Conservation (phyloP, 257 asterid species). For the Solanum paucissectum region DNA sequence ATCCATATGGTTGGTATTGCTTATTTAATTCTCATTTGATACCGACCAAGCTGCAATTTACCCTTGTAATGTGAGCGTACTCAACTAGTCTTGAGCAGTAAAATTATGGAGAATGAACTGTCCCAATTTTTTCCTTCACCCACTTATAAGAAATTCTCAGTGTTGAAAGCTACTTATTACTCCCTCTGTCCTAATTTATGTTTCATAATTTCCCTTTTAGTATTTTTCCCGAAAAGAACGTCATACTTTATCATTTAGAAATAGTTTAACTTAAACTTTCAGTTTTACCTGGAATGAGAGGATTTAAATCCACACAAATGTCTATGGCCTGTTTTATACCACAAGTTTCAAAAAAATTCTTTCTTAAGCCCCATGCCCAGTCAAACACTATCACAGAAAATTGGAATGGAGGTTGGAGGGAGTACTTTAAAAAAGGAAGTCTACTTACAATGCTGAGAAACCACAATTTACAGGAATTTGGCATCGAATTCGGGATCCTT, state of each 20-base stretch:
- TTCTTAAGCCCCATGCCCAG: not conserved
- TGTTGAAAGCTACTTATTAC: not conserved
- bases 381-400: not conserved
- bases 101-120: not conserved
- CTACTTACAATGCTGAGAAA: not conserved
- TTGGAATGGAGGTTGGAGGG: not conserved
- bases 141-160: not conserved
- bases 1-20: not conserved
- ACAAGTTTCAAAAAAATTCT: not conserved
- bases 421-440: not conserved
- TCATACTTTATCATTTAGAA: not conserved
- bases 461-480: not conserved
- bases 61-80: not conserved
- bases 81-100: not conserved
- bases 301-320: not conserved
- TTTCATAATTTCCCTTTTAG: not conserved
- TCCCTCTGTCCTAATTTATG: not conserved
- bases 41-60: not conserved
- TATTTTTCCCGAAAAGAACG: not conserved
- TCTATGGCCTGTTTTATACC: not conserved
- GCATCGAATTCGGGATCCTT: not conserved
- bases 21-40: not conserved
- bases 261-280: not conserved
- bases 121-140: not conserved
- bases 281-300: not conserved